Base-by-base conservation (phyloP, 2,329 filamentous ascomycete genomes). In the Metarhizium guizhouense region DNA sequence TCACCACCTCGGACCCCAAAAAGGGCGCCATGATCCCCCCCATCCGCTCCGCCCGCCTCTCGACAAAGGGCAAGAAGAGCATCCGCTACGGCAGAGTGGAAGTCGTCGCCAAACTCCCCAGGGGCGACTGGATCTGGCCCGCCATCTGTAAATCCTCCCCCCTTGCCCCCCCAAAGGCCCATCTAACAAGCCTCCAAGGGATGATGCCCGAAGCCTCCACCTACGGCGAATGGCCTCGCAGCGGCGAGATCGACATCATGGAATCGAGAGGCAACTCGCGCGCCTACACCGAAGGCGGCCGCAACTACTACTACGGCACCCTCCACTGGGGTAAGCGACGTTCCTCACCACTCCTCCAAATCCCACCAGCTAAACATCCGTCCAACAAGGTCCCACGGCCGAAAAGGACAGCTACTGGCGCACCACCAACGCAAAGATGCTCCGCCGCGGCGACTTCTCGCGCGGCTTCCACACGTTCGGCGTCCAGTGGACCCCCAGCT, bases 101-200 rank as follows among this genome's bases (percentile, higher is more conserved):
- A 61, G 76, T 83, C 7, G 72, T 74, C 3, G 79, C 79, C 18
- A 76, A 77, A 57, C 63, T 82, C 60, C 77, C 79, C 6, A 65
- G 65, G 38, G 79, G 79, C 4, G 76, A 81, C 62, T 82, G 79
- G 79, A 64, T 82, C 29, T 81, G 78, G 79, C 78, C 70, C 58
- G 75, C 74, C 45, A 73, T 75, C 50, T 73, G 71, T 61, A 54
- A 58, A 58, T 54, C 29, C 18, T 16, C 42, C 36, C 11, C 13
- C 25, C 14, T 5, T 30, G 16, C 5, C 16, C n/a, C 40, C 8
- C 51, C 25, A 43, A 40, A 2, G 3, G 5, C 2, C 6, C 42
- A 20, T 48, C 25, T 48, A 50, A 43, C 25, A 50, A 20, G 32
- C n/a, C 34, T 47, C 13, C 38, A 40, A 62, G 64, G 72, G 75